Conservation (phyloP, 306 rosid species). For the Hippophae tibetana region DNA sequence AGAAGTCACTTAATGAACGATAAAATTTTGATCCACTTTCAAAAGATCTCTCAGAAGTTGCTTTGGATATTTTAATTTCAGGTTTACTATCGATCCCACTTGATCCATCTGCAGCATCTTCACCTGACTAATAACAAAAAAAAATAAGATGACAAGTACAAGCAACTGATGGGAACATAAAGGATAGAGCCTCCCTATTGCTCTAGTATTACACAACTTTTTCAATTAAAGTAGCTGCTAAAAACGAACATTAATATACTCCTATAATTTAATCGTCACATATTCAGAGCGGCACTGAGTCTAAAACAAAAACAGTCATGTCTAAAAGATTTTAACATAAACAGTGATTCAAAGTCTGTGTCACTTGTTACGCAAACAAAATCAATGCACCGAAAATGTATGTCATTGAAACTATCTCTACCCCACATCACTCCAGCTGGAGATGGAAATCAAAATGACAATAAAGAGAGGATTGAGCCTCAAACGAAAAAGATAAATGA, state of each 20-base stretch:
- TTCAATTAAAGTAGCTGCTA: no score
- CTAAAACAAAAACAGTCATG: no score
- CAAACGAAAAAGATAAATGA: background rate
- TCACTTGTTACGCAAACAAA: no score
- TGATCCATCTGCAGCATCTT: constrained; percentile 32
- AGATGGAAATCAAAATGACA: no score
- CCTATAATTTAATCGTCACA: no score
- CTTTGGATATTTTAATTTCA: constrained; percentile 36
- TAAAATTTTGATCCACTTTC: constrained; percentile 44
- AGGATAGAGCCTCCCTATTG: constrained; percentile 9
- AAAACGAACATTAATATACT: no score
- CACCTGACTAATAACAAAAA: constrained; percentile 40
- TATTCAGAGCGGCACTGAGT: no score
- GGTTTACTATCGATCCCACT: constrained; percentile 32
- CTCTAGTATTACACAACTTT: background rate
- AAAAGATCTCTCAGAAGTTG: constrained; percentile 43
- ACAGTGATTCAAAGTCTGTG: no score
- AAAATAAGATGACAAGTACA: constrained; percentile 18
- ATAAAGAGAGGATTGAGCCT: background rate
- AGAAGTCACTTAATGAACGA: constrained; percentile 40
- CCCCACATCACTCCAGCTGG: no score
- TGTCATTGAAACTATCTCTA: no score
- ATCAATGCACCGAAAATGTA: no score
- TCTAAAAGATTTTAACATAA: no score
- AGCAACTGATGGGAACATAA: constrained; percentile 1